phyloP scores from a whole-genome alignment of 169 alveolate genomes.

The Eimeria praecox region DNA sequence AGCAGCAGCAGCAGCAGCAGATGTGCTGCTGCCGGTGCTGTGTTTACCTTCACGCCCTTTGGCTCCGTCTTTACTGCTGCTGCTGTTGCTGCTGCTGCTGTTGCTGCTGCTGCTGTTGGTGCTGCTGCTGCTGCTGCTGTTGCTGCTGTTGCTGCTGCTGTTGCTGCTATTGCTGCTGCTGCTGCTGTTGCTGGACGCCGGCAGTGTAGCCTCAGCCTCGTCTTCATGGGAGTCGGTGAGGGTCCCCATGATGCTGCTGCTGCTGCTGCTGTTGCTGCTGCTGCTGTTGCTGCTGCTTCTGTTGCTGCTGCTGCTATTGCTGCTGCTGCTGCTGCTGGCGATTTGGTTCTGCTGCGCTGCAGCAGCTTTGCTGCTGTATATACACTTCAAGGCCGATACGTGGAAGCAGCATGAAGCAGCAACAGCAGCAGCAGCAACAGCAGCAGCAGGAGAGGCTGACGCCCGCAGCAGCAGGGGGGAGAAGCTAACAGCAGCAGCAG shows the following conservation, averaged over 20 bases:
- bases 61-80: neutral
- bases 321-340: constrained; percentile 43
- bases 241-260: no score
- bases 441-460: constrained; percentile 22
- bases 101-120: neutral
- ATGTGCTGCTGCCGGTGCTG: constrained; percentile 6
- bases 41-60: no score
- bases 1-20: constrained; percentile 37
- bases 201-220: neutral
- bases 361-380: constrained; percentile 1
- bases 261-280: no score
- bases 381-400: constrained; percentile 9
- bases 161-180: no score
- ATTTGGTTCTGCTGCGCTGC: constrained; percentile 5
- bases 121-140: constrained; percentile 33
- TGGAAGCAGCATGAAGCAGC: constrained; percentile 41
- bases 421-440: constrained; percentile 8
- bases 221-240: neutral
- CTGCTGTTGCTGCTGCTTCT: neutral
- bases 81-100: neutral
- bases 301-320: constrained; percentile 27
- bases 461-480: constrained; percentile 25
- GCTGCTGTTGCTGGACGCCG: neutral
- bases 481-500: constrained; percentile 37
- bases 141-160: constrained; percentile 52